phyloP scores from a whole-genome alignment of 2,329 filamentous ascomycete species.

The Chalara sp. region DNA sequence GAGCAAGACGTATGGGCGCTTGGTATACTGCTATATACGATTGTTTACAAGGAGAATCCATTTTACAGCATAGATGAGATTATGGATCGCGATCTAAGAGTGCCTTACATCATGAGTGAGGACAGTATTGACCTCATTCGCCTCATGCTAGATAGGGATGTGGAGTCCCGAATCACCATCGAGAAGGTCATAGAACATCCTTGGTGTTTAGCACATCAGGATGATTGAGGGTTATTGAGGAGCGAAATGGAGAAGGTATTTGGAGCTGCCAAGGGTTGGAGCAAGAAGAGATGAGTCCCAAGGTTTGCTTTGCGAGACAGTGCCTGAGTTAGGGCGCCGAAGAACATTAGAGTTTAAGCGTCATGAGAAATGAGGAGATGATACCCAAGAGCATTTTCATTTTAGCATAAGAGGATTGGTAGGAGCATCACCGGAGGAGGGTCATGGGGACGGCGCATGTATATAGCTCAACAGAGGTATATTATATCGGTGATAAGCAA shows the following conservation, averaged over 20 bases:
- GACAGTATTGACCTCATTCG: constrained; percentile 89
- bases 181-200: constrained; percentile 80
- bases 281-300: neutral
- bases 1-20: constrained; percentile 98
- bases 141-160: constrained; percentile 86
- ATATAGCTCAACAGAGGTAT: too few relatives aligned
- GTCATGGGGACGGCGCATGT: too few relatives aligned
- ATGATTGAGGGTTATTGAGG: constrained; percentile 18
- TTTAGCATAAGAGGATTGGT: too few relatives aligned
- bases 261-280: too few relatives aligned
- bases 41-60: constrained; percentile 98
- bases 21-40: constrained; percentile 94
- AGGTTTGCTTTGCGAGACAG: neutral
- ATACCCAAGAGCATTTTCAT: too few relatives aligned
- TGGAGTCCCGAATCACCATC: constrained; percentile 77
- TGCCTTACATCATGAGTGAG: constrained; percentile 84
- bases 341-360: too few relatives aligned
- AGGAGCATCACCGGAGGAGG: too few relatives aligned
- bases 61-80: constrained; percentile 99
- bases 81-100: constrained; percentile 89
- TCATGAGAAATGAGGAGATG: too few relatives aligned
- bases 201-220: constrained; percentile 46
- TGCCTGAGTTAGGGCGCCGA: neutral
- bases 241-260: neutral
- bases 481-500: too few relatives aligned